A percentile compares a stretch with the other conserved stretches of the same genome.
Evolutionary conservation across 1,139 yeast species (phyloP).

Genomic region (Nematodospora anomalae): DNA sequence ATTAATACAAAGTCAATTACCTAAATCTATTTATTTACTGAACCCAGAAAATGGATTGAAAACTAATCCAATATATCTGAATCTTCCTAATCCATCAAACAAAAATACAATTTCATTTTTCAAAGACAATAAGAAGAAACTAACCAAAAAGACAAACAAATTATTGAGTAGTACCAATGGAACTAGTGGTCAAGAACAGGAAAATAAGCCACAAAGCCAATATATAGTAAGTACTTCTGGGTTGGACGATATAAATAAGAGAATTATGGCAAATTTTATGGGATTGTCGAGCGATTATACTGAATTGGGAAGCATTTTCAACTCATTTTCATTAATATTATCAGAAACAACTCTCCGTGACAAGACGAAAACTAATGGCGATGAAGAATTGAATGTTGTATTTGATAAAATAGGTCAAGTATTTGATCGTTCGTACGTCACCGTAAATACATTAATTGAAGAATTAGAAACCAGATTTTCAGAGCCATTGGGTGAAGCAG

Average conservation of each 20-base stretch:
- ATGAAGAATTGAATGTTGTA: constrained; percentile 38
- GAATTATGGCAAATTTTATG: constrained; percentile 59
- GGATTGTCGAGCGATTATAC: constrained; percentile 68
- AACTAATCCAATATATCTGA: constrained; percentile 58
- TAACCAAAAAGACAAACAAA: constrained; percentile 29
- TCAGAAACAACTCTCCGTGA: constrained; percentile 27
- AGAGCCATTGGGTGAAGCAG: constrained; percentile 84
- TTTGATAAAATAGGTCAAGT: constrained; percentile 77
- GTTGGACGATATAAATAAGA: constrained; percentile 66
- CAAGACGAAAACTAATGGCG: constrained; percentile 26
- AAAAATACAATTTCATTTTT: constrained; percentile 36
- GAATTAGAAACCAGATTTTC: constrained; percentile 71
- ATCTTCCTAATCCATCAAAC: constrained; percentile 60
- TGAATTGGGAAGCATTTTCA: constrained; percentile 70
- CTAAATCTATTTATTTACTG: constrained; percentile 49
- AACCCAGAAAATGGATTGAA: constrained; percentile 55
- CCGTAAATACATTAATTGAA: constrained; percentile 67
- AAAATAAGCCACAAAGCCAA: constrained; percentile 7
- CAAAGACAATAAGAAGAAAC: constrained; percentile 31
- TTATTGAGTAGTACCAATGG: constrained; percentile 17
- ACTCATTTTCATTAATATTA: constrained; percentile 65
- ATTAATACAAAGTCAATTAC: constrained; percentile 40
- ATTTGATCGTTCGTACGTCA: constrained; percentile 68
- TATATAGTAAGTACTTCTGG: constrained; percentile 39
- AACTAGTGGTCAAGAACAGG: constrained; percentile 4